A percentile compares a stretch with the other conserved stretches of the same genome.
Evolutionary conservation across 1,284 basidiomycete genomes (phyloP).

Genomic region (Cryptococcus wingfieldii): DNA sequence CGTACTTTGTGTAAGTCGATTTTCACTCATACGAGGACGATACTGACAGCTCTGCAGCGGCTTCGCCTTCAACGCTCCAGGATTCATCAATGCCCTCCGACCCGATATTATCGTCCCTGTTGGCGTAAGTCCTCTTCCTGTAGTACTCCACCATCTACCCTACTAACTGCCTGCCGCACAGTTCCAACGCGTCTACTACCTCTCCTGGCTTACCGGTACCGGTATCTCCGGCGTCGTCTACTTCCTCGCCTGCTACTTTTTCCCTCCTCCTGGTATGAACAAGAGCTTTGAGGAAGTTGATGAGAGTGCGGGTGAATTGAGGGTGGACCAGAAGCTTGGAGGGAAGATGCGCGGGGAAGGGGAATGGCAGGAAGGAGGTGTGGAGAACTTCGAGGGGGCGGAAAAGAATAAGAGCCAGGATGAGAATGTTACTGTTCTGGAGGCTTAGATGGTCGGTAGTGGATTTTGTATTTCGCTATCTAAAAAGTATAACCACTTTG

Average conservation of each 20-base stretch:
- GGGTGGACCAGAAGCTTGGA: conserved; percentile 10
- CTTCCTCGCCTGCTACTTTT: conserved; percentile 57
- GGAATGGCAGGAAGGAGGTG: background rate
- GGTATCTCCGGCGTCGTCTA: conserved; percentile 65
- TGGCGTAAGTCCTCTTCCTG: conserved; percentile 40
- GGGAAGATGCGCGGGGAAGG: background rate
- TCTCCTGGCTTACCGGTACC: conserved; percentile 74
- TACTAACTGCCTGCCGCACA: no score
- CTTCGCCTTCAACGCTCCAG: conserved; percentile 76
- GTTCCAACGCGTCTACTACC: conserved; percentile 63
- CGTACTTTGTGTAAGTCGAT: conserved; percentile 28
- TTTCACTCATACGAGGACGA: background rate
- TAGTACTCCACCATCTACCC: no score
- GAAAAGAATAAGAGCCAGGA: background rate
- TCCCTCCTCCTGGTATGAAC: conserved; percentile 58
- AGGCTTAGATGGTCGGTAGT: background rate
- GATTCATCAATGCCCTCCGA: conserved; percentile 49
- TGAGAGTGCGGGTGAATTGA: conserved; percentile 25
- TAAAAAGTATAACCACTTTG: no score
- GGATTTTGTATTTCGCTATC: no score
- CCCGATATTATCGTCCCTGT: conserved; percentile 58
- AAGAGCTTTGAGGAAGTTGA: conserved; percentile 62
- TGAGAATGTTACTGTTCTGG: background rate
- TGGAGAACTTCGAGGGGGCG: background rate
- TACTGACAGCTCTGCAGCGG: conserved; percentile 58